These are phyloP conservation scores for Aspergillus melleus DNA, from an alignment of 2,329 filamentous ascomycete genomes.

Conservation along the genomic window DNA sequence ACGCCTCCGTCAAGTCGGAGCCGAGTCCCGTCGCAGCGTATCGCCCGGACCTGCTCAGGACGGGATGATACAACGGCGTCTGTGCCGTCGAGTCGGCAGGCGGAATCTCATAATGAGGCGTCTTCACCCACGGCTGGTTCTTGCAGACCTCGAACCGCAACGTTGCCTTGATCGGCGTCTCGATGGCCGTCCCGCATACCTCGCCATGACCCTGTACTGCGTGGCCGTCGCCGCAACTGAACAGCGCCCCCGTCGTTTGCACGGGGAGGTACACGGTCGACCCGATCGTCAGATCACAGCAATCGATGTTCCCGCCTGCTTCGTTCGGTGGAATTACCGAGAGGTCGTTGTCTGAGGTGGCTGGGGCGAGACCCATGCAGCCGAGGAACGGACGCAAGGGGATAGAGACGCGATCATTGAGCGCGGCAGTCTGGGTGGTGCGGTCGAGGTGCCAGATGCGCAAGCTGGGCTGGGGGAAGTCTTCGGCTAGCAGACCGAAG, in stretches of 20 bases:
- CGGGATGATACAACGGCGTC: slow-evolving; percentile 14
- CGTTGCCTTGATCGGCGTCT: slow-evolving; percentile 53
- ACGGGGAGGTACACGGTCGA: slow-evolving; percentile 53
- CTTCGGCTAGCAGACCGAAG: slow-evolving; percentile 53
- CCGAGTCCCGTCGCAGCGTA: slow-evolving; percentile 53
- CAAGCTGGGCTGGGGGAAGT: slow-evolving; percentile 46
- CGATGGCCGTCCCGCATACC: slow-evolving; percentile 58
- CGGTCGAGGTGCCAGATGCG: slow-evolving; percentile 53
- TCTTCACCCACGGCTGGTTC: slow-evolving; percentile 47
- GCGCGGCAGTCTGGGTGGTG: slow-evolving; percentile 30
- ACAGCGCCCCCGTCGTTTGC: slow-evolving; percentile 51
- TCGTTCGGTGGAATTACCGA: slow-evolving; percentile 53
- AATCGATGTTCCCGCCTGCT: slow-evolving; percentile 58
- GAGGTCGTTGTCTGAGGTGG: slow-evolving; percentile 43
- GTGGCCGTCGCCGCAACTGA: slow-evolving; percentile 57
- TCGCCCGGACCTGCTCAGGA: slow-evolving; percentile 37
- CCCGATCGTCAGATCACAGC: slow-evolving; percentile 50
- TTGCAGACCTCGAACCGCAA: slow-evolving; percentile 52
- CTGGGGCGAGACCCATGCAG: slow-evolving; percentile 53
- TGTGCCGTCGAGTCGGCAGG: slow-evolving; percentile 18
- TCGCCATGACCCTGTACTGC: slow-evolving; percentile 57
- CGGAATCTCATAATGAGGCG: slow-evolving; percentile 51
- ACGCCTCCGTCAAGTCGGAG: slow-evolving; percentile 49
- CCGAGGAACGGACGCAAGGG: slow-evolving; percentile 55
- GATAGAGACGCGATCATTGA: slow-evolving; percentile 42